A percentile compares a stretch with the other conserved stretches of the same genome.
These are phyloP conservation scores for Penicillium carneum DNA, from an alignment of 2,329 filamentous ascomycete genomes.

Conservation along the genomic window DNA sequence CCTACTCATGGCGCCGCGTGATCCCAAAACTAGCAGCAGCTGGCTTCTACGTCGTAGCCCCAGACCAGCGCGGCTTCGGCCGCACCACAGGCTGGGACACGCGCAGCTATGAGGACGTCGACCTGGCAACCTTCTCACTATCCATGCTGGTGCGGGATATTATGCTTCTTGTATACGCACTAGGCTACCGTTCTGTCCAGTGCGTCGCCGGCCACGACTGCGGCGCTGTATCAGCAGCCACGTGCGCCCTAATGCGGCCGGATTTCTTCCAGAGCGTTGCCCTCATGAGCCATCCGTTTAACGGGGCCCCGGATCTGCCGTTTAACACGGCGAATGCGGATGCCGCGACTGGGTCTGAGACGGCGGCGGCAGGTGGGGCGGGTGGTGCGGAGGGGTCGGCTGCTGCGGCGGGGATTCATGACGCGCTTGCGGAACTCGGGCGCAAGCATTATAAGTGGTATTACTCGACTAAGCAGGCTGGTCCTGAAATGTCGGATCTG, in stretches of 20 bases:
- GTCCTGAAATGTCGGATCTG: conserved; percentile 45
- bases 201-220: conserved; percentile 73
- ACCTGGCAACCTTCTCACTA: conserved; percentile 64
- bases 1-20: conserved; percentile 73
- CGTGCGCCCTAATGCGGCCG: conserved; percentile 67
- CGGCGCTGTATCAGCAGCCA: conserved; percentile 66
- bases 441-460: conserved; percentile 76
- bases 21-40: conserved; percentile 64
- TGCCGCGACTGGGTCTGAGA: neutral
- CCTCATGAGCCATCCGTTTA: conserved; percentile 71
- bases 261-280: conserved; percentile 70
- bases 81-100: conserved; percentile 69
- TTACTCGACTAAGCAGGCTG: conserved; percentile 50
- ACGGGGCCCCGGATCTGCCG: conserved; percentile 59
- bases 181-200: conserved; percentile 65
- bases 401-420: conserved; percentile 58
- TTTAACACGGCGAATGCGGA: conserved; percentile 54
- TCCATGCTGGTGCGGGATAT: conserved; percentile 68
- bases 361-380: conserved; percentile 9
- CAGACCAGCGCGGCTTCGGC: conserved; percentile 73
- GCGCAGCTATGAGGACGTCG: conserved; percentile 59
- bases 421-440: conserved; percentile 61
- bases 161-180: conserved; percentile 65
- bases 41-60: conserved; percentile 71
- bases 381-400: conserved; percentile 29